Percentiles rank a stretch among this genome's conserved stretches.
phyloP scores from a whole-genome alignment of 371 early-diverging fungal genomes.

The Mucor irregularis region DNA sequence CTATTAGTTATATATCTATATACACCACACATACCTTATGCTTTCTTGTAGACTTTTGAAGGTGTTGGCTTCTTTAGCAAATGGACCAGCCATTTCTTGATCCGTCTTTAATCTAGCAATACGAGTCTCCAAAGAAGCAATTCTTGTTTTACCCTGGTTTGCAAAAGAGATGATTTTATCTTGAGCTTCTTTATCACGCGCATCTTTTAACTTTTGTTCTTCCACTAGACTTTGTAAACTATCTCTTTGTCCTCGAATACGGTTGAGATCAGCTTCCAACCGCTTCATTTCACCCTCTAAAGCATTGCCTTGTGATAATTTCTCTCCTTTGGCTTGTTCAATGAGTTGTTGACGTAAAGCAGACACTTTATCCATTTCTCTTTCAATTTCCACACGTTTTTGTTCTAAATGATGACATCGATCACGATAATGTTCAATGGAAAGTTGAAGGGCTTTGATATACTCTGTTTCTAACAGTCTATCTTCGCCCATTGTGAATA shows the following conservation, averaged over 20 bases:
- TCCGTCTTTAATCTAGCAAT: conserved; percentile 50
- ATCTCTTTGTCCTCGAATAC: conserved; percentile 82
- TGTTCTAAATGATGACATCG: conserved; percentile 36
- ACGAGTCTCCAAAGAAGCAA: conserved; percentile 54
- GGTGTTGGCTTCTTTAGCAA: conserved; percentile 20
- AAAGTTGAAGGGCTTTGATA: conserved; percentile 57
- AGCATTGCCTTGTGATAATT: conserved; percentile 20
- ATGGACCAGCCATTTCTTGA: conserved; percentile 24
- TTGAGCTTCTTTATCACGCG: conserved; percentile 63
- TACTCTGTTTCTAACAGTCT: conserved; percentile 43
- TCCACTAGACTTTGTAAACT: conserved; percentile 72
- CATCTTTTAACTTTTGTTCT: conserved; percentile 65
- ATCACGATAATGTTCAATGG: conserved; percentile 43
- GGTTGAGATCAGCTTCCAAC: conserved; percentile 73
- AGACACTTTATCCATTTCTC: conserved; percentile 24
- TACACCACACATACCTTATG: conserved; percentile 11
- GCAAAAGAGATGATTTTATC: conserved; percentile 72
- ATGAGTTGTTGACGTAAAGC: conserved; percentile 15
- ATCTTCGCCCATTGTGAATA: conserved; percentile 55
- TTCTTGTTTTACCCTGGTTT: conserved; percentile 45
- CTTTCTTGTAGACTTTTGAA: conserved; percentile 16
- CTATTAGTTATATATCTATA: too few species aligned
- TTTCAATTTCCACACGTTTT: conserved; percentile 16
- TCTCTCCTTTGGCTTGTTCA: conserved; percentile 25
- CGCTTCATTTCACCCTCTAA: conserved; percentile 70